Evolutionary conservation across 441 rosid genomes (phyloP).

Genomic region (Erodium chrysanthum): DNA sequence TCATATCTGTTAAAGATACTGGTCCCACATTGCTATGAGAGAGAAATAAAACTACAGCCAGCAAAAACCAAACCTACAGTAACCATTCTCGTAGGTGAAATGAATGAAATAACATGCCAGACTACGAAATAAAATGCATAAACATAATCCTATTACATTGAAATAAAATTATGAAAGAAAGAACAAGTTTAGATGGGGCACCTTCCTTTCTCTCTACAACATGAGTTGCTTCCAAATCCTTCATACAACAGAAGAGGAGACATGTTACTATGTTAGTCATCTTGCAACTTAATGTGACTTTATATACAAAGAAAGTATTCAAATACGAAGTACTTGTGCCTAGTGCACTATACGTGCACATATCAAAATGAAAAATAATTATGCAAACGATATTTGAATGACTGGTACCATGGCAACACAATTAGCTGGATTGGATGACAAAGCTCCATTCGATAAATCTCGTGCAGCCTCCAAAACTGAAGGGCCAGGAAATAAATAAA

Average conservation of each 20-base stretch:
- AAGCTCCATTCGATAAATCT: constrained; percentile 25
- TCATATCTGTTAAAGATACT: background rate
- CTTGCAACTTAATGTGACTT: constrained; percentile 3
- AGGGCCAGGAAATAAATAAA: constrained; percentile 19
- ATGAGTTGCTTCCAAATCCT: constrained; percentile 34
- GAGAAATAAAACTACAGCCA: background rate
- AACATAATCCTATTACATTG: constrained; percentile 1
- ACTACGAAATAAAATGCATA: background rate
- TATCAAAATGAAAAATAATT: background rate
- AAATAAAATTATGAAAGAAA: constrained; percentile 4
- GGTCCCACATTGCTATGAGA: background rate
- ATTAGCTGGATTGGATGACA: constrained; percentile 26
- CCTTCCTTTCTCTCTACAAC: constrained; percentile 30
- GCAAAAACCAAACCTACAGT: background rate
- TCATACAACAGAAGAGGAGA: constrained; percentile 19
- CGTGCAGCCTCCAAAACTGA: constrained; percentile 31
- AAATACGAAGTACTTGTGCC: constrained; percentile 5
- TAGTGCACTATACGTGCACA: background rate
- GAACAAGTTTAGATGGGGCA: constrained; percentile 21
- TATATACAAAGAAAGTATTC: constrained; percentile 10
- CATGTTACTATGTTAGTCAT: background rate
- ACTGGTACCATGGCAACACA: constrained; percentile 18
- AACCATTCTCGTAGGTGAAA: background rate
- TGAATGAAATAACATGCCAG: background rate
- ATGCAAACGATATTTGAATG: background rate